Base-by-base conservation (phyloP, 441 rosid genomes). In the Brassica balearica region DNA sequence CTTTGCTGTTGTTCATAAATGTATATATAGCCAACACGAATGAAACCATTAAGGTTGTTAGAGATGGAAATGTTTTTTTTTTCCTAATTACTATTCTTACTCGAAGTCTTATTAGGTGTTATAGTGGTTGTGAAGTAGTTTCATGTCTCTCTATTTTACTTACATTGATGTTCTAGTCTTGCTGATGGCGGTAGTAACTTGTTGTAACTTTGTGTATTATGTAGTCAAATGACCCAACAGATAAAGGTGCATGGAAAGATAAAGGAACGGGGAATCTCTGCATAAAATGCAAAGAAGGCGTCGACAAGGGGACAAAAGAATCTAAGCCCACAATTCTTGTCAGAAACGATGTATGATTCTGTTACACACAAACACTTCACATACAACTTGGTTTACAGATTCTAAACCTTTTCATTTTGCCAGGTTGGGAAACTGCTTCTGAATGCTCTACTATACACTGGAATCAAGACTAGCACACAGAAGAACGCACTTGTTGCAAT, bases 211-310 rank as follows among this genome's bases (percentile, higher is more conserved):
- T 48, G 73, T 48, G 41, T 59, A 51, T 58, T 5, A 38, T 77
- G 81, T 77, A 81, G 84, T 77, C 84, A 53, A 72, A 74, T 75
- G 97, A 96, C 81, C 87, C 89, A 43, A 81, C 83, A 17, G 98
- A 89, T 81, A 90, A 87, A 87, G 94, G 89, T 71, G 29, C 92
- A 6, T 94, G 99, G 99, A 96, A 92, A 84, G 99, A 96, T 81
- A 92, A 84, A 86, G 99, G 99, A 80, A 81, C 92, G 3, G 98
- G 99, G 65, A 91, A 88, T 82, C 99, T 96, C 75, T 84, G 81
- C 68, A 91, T 96, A 78, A 96, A 89, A 88, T 91, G 97, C 86
- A 87, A 82, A 85, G 98, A 91, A 84, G 97, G 97, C 46, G 78
- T 84, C 51, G 82, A 84, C 90, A 96, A 89, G 89, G 97, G 94